Evolutionary conservation across 768 basidiomycete genomes (phyloP).

Genomic region (Lactifluus pinguis): DNA sequence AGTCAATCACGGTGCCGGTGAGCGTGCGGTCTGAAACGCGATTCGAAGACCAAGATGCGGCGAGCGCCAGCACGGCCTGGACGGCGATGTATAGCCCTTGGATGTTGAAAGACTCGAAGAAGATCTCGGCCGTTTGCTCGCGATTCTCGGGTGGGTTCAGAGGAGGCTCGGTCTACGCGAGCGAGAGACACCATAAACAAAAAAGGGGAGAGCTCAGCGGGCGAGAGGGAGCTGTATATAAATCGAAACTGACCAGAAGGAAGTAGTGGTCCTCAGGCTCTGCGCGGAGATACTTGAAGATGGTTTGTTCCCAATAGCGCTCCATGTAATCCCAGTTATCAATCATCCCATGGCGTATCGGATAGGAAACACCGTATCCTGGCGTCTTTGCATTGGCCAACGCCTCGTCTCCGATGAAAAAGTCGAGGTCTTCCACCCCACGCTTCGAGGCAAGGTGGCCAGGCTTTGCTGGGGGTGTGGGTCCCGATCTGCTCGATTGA

Average conservation of each 20-base stretch:
- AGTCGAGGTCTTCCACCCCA: slow-evolving; percentile 97
- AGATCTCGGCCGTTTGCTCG: slow-evolving; percentile 98
- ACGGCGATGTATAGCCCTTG: slow-evolving; percentile 98
- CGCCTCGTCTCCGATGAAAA: slow-evolving; percentile 99
- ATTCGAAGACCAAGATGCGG: slow-evolving; percentile 93
- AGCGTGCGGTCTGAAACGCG: slow-evolving; percentile 83
- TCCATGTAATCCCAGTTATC: slow-evolving; percentile 99
- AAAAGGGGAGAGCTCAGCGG: not conserved
- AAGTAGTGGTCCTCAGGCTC: slow-evolving; percentile 99
- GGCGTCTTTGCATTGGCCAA: slow-evolving; percentile 92
- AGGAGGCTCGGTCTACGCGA: slow-evolving; percentile 87
- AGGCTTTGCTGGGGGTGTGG: slow-evolving; percentile 75
- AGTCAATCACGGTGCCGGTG: slow-evolving; percentile 97
- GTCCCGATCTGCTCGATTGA: slow-evolving; percentile 53
- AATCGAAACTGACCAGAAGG: slow-evolving; percentile 60
- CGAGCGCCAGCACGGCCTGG: slow-evolving; percentile 95
- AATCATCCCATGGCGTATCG: slow-evolving; percentile 95
- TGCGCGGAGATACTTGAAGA: slow-evolving; percentile 98
- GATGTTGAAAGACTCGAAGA: slow-evolving; percentile 99
- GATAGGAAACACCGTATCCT: slow-evolving; percentile 90
- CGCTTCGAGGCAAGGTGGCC: slow-evolving; percentile 92
- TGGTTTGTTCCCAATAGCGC: slow-evolving; percentile 98
- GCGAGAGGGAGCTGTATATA: not conserved
- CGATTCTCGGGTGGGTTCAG: slow-evolving; percentile 97
- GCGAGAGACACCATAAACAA: not conserved